Base-by-base conservation (phyloP, 306 rosid genomes). In the Ochetophila trinervis region DNA sequence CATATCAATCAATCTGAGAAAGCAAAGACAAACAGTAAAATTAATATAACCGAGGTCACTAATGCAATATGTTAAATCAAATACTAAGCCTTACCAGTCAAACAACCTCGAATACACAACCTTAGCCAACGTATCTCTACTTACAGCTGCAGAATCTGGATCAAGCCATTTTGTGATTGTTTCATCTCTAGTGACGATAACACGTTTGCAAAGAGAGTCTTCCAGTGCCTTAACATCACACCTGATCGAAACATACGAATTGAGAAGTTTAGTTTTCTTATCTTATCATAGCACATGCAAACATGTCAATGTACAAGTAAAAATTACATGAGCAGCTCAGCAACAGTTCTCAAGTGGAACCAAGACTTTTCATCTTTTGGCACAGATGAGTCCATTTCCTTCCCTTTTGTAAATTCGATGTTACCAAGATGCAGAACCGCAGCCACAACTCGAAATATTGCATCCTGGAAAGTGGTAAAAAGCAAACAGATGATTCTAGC, bases 161-260 rank as follows among this genome's bases (percentile, higher is more conserved):
- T 94, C 99, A 74, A 94, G 79, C 75, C 92, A 83, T 80, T 94
- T 94, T 37, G 93, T 84, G 72, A 94, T 94, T 8, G 87, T 88
- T 78, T 94, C 99, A 72, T 88, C 99, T 48, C 99, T 97, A 35
- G 99, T 94, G 62, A 94, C 95, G 65, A 94, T 94, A 32, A 90
- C 87, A 48, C 99, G 99, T 82, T 94, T 88, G 90, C 99, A 94
- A 55, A 94, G 99, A 80, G 99, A 90, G 83, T 90, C 90, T 86
- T 94, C 99, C 42, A 94, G 84, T 51, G 88, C 90, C 82, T 88
- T 90, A 66, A 65, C 95, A 77, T 94, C 97, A 85, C 99, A 94
- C 97, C 99, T 94, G 77, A 68, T 82, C 37, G 66, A 69, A 63
- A 68, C 34, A 55, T 57, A 48, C 57, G 45, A 73, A 17, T 45